Base-by-base conservation (phyloP, 2,329 filamentous ascomycete species). In the Fusarium protoensiforme region DNA sequence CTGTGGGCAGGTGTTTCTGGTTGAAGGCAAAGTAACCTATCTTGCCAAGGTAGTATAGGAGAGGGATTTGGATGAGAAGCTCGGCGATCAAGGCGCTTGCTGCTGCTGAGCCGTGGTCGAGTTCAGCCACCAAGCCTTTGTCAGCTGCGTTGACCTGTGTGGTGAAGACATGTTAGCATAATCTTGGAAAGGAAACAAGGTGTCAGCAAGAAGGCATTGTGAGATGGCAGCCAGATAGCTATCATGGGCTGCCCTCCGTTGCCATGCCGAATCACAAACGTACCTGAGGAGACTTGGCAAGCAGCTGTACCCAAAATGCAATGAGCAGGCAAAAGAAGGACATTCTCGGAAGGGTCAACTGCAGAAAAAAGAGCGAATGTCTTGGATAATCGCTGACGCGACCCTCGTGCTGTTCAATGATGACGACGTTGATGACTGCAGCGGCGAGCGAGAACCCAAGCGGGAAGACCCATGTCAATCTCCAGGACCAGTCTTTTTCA, bases 21-120 rank as follows among this genome's bases (percentile, higher is more conserved):
- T 10, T 54, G n/a, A 54, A 54, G 2, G n/a, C 48, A 20, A 54
- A 54, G n/a, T 54, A 54, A 1, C 27, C 48, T 0, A 54, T 54
- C n/a, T 54, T 54, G n/a, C 48, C 48, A 0, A 54, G 29, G 18
- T 31, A 54, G 6, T 2, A 54, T 10, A 54, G 2, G 8, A 54
- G 48, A 13, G 48, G 48, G 18, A 54, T 2, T 3, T 54, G 48
- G 2, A 54, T 29, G 5, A 54, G 18, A 3, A 54, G 48, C 29
- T 54, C 48, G 29, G 48, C 29, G 29, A 54, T 54, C n/a, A 54
- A 22, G 18, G 48, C 48, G 29, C 48, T 33, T 22, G 48, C 48
- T 22, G 48, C 48, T 54, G 48, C 27, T n/a, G 48, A 54, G 1
- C 48, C 48, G n/a, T 54, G 31, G n/a, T n/a, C 18, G 1, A 53